phyloP scores from a whole-genome alignment of 345 rosid genomes.

The Salix caprea region DNA sequence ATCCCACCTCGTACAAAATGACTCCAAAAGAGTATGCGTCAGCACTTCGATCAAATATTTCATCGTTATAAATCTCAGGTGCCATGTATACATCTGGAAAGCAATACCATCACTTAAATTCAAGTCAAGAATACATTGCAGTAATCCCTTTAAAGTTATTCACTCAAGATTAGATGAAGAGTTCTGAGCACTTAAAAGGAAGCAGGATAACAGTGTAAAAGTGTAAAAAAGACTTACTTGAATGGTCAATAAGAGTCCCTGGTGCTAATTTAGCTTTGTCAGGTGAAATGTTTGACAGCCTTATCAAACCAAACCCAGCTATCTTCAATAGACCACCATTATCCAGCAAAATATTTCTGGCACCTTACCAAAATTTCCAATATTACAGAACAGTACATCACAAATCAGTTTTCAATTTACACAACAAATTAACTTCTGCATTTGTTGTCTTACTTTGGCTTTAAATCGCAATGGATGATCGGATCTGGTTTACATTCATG shows the following conservation, averaged over 20 bases:
- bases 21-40: constrained; percentile 85
- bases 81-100: constrained; percentile 65
- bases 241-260: constrained; percentile 37
- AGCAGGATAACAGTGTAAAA: neutral
- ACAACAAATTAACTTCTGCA: constrained; percentile 37
- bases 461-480: constrained; percentile 79
- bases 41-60: constrained; percentile 62
- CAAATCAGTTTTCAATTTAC: constrained; percentile 9
- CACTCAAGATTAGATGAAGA: neutral
- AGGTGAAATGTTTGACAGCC: constrained; percentile 49
- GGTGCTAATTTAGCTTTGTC: constrained; percentile 56
- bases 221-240: constrained; percentile 46
- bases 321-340: constrained; percentile 77
- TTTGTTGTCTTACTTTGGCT: constrained; percentile 85
- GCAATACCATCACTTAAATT: constrained; percentile 5
- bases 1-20: constrained; percentile 75
- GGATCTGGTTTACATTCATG: constrained; percentile 86
- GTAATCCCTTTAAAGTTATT: neutral
- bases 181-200: neutral
- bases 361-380: constrained; percentile 90
- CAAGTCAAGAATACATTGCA: neutral
- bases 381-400: constrained; percentile 52
- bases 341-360: constrained; percentile 99
- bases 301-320: constrained; percentile 79
- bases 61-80: constrained; percentile 70